These are phyloP conservation scores for Phytophthora tentaculata DNA, from an alignment of 352 stramenopile species.

Conservation along the genomic window DNA sequence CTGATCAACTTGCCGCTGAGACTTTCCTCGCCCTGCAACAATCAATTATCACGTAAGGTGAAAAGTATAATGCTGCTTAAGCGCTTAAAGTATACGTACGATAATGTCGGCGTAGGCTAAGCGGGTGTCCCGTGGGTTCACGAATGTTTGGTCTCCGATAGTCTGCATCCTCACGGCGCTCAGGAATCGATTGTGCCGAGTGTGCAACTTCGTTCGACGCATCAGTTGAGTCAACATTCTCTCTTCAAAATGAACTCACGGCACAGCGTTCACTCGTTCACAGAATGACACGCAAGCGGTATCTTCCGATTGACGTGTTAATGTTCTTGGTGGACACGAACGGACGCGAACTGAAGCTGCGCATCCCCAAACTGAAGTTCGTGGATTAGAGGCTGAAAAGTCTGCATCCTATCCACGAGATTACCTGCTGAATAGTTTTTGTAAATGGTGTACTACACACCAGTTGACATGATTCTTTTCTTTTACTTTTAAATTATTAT, in stretches of 20 bases:
- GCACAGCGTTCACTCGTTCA: neutral
- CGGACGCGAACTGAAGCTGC: constrained; percentile 5
- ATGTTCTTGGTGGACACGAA: constrained; percentile 2
- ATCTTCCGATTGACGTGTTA: constrained; percentile 8
- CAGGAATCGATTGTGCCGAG: constrained; percentile 28
- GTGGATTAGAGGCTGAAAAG: neutral
- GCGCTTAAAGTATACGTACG: constrained; percentile 30
- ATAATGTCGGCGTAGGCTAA: constrained; percentile 70
- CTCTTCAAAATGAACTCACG: constrained; percentile 3
- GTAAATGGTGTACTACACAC: no score
- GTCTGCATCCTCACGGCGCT: constrained; percentile 41
- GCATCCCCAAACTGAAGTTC: constrained; percentile 4
- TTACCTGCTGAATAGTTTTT: no score
- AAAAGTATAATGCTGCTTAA: neutral
- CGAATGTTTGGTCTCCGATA: constrained; percentile 37
- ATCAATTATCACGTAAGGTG: neutral
- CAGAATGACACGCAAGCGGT: constrained; percentile 3
- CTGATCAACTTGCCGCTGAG: constrained; percentile 59
- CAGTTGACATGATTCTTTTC: no score
- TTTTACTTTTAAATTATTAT: no score
- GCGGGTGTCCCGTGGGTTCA: constrained; percentile 60
- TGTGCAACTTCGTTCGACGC: constrained; percentile 9
- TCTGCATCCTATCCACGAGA: no score
- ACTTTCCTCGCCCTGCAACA: constrained; percentile 54
- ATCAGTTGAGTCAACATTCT: constrained; percentile 23